Base-by-base conservation (phyloP, 208 protist species). In the Trypanosoma scelopori region DNA sequence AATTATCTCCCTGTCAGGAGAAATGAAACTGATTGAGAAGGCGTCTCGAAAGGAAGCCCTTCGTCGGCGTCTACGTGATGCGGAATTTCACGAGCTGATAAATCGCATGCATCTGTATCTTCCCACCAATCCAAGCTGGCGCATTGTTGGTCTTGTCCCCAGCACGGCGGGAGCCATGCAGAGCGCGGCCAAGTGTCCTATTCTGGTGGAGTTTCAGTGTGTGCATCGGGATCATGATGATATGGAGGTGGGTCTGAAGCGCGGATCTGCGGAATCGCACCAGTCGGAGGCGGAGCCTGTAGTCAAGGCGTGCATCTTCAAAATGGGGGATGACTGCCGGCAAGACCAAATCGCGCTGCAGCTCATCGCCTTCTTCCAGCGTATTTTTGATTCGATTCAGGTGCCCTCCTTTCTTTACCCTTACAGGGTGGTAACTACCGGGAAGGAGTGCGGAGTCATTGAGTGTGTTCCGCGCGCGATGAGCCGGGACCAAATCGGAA, bases 291-390 rank as follows among this genome's bases (percentile, higher is more conserved):
- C 3, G 13, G 45, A 63, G 47, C 28, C 52, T 28, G 58, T 89
- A 16, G 69, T 87, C 27, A 92, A 91, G 65, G 74, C 89, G 60
- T 94, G 92, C 73, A 97, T 98, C 53, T 97, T 97, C 76, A 98
- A 98, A 82, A 92, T 94, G 81, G 93, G 94, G 20, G 96, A 98
- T 79, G 96, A 98, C 80, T 96, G 91, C 68, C 83, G 96, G 25
- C 94, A 98, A 65, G 96, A 98, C 74, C 85, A 92, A 58, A 82
- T 98, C 42, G 87, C 94, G 22, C 76, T 98, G 50, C 96, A 98
- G 81, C 76, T 98, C 6, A 97, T 98, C 39, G 78, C 68, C 13
- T 69, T 97, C 12, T 88, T 97, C 55, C 74, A 91, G 59, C 79
- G 85, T 58, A 92, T 98, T 50, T 86, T 97, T 65, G 65, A 89